Base-by-base conservation (phyloP, 2,329 filamentous ascomycete genomes). In the Penicillium sp. region DNA sequence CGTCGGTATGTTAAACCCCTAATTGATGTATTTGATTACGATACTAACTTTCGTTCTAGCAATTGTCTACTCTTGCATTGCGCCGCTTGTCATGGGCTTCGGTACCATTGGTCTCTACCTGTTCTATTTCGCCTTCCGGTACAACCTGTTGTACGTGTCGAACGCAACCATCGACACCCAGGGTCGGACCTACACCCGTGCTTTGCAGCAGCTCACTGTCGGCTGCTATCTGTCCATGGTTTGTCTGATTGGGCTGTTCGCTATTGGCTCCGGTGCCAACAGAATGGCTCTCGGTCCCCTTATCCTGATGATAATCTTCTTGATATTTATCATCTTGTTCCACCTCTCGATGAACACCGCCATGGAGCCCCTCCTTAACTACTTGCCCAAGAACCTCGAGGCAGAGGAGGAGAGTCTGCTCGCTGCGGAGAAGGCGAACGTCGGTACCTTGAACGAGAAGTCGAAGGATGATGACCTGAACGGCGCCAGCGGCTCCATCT, bases 111-210 rank as follows among this genome's bases (percentile, higher is more conserved):
- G 91, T 29, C 83, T 97, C 58, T 85, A 82, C 23, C 79, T 94
- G 42, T 93, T 96, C 75, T 96, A 96, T 72, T 79, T 93, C 52
- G 90, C 92, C 48, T 96, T 91, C 81, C 86, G 90, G 19, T 96
- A 97, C 81, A 96, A 96, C 71, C 77, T 97, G 55, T 82, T 97
- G 49, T 97, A 91, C 73, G 91, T 96, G 36, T 89, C 87, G 50
- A 90, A 96, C 70, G 86, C 89, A 9, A 78, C 85, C 58, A 87
- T 96, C 68, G 92, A 97, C 71, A 96, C 90, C 38, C 91, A 96
- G 70, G 93, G 93, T 17, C 83, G 93, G 15, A 87, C 91, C 66
- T 97, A 96, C 70, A 89, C 91, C 1, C 88, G 88, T n/a, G 93
- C 90, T 1, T 80, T 97, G 51, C 88, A 96, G 72, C 93, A 97